Percentiles rank a stretch among this genome's conserved stretches.
Evolutionary conservation across 371 early-diverging fungal genomes (phyloP).

Genomic region (Conidiobolus incongruus): DNA sequence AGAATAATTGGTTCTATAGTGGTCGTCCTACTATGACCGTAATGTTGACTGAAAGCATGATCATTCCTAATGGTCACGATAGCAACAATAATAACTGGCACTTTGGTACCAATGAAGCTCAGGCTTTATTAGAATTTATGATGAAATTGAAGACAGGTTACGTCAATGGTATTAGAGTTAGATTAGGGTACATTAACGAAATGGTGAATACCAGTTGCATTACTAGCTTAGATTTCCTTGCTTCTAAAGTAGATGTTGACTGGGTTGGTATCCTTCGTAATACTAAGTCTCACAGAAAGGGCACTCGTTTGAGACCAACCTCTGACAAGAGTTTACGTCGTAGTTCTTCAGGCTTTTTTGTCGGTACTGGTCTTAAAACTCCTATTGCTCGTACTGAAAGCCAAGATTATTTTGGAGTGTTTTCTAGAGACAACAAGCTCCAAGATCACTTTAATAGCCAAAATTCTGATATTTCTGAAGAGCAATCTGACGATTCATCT

Average conservation of each 20-base stretch:
- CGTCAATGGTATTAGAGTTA: conserved; percentile 39
- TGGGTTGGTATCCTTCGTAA: conserved; percentile 42
- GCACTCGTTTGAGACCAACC: conserved; percentile 11
- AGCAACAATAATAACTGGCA: conserved; percentile 9
- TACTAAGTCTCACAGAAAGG: conserved; percentile 11
- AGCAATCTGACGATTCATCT: conserved; percentile 2
- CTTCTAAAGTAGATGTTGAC: conserved; percentile 39
- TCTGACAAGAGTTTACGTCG: not conserved
- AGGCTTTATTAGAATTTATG: conserved; percentile 52
- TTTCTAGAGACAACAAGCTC: conserved; percentile 17
- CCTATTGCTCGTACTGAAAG: conserved; percentile 6
- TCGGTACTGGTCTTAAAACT: conserved; percentile 2
- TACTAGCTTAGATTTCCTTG: conserved; percentile 67
- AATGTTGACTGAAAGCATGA: conserved; percentile 52
- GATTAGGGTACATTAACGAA: conserved; percentile 47
- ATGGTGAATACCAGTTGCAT: conserved; percentile 56
- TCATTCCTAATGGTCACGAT: conserved; percentile 16
- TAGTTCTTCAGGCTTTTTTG: conserved; percentile 3
- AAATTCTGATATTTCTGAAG: conserved; percentile 1
- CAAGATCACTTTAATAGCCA: conserved; percentile 19
- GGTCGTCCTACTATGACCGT: conserved; percentile 70
- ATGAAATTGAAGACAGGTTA: conserved; percentile 54
- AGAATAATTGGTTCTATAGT: conserved; percentile 45
- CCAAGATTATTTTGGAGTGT: conserved; percentile 5
- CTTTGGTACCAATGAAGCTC: conserved; percentile 1